Conservation (phyloP, 257 asterid genomes). For the Scutellaria baicalensis region DNA sequence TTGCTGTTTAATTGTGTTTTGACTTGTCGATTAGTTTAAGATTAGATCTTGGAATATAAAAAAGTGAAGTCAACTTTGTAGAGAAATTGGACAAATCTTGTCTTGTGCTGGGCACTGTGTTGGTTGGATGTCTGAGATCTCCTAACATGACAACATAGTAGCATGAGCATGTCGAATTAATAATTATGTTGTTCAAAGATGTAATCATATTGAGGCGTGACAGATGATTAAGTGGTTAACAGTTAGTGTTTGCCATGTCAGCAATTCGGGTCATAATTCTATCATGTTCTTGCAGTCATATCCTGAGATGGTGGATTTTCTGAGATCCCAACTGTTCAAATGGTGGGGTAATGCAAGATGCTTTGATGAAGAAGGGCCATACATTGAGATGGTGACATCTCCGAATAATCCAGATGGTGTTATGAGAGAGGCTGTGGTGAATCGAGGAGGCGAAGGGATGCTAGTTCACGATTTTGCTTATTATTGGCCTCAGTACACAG, state of each 20-base stretch:
- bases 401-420: slow-evolving; percentile 76
- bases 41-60: slow-evolving; percentile 1
- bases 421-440: slow-evolving; percentile 48
- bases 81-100: slow-evolving; percentile 17
- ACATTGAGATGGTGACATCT: slow-evolving; percentile 67
- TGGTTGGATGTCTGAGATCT: slow-evolving; percentile 20
- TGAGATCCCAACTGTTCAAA: slow-evolving; percentile 47
- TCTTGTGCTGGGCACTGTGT: slow-evolving; percentile 28
- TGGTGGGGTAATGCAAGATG: slow-evolving; percentile 74
- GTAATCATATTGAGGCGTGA: too few relatives aligned
- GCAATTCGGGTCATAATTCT: neutral
- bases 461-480: slow-evolving; percentile 69
- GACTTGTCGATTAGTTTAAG: neutral
- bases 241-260: neutral
- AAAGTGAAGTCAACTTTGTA: slow-evolving; percentile 14
- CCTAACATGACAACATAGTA: slow-evolving; percentile 22
- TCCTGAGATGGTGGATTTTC: slow-evolving; percentile 43
- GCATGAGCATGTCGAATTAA: slow-evolving; percentile 19
- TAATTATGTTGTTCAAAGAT: too few relatives aligned
- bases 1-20: neutral
- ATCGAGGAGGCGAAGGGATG: slow-evolving; percentile 32
- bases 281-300: slow-evolving; percentile 33
- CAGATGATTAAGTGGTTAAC: neutral
- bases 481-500: slow-evolving; percentile 88
- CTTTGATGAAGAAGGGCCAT: slow-evolving; percentile 43